phyloP scores from a whole-genome alignment of 345 rosid species.

The Gossypium bickii region DNA sequence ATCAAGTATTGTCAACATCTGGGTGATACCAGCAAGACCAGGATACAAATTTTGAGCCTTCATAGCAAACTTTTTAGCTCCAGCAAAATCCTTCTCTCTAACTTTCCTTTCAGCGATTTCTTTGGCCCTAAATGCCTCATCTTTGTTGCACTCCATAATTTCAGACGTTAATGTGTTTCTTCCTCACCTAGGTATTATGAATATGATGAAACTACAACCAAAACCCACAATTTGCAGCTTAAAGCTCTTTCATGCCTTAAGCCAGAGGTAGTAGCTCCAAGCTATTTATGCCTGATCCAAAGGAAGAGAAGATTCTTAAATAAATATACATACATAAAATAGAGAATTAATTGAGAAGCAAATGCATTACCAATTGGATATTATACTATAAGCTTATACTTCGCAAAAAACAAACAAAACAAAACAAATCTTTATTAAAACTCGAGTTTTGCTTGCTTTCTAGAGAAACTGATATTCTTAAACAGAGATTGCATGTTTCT shows the following conservation, averaged over 20 bases:
- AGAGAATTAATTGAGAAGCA: neutral
- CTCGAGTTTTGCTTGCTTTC: neutral
- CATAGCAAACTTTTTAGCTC: slow-evolving; percentile 67
- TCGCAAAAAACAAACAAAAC: neutral
- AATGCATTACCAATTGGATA: neutral
- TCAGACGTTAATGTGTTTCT: slow-evolving; percentile 5
- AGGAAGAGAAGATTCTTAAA: neutral
- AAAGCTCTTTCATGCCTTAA: slow-evolving; percentile 13
- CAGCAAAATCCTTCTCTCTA: slow-evolving; percentile 54
- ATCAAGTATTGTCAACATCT: slow-evolving; percentile 55
- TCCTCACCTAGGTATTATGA: slow-evolving; percentile 11
- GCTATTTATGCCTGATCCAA: slow-evolving; percentile 25
- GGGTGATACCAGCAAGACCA: slow-evolving; percentile 60
- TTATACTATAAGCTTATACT: neutral
- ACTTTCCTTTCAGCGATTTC: slow-evolving; percentile 83
- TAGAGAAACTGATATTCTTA: neutral
- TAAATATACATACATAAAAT: too few species aligned
- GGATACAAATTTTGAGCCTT: slow-evolving; percentile 82
- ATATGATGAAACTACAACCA: slow-evolving; percentile 13
- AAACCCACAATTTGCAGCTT: neutral
- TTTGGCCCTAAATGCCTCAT: slow-evolving; percentile 81
- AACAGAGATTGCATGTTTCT: neutral
- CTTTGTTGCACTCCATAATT: slow-evolving; percentile 84
- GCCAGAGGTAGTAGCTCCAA: neutral
- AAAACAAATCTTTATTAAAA: neutral